Evolutionary conservation across 225 moss, liverwort and hornwort genomes (phyloP), one percentile per base, ranked within the genome.

Genomic region (Polytrichum formosum): DNA sequence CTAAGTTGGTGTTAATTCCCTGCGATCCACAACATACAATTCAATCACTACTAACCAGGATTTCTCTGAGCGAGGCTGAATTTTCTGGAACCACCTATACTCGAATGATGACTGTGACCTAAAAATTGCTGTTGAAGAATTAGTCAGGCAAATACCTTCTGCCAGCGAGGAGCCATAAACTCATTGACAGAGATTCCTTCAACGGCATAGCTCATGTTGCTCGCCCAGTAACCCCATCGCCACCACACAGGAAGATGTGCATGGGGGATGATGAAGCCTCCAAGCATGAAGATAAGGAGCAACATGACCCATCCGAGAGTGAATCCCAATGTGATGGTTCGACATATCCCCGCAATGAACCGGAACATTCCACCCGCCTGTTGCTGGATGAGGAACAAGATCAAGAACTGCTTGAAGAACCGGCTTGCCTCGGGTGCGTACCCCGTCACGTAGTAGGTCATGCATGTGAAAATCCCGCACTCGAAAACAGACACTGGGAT

Each of bases 161-260:
- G 67, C 93, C 96, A 96, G n/a, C 90, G 81, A 6, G 87, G 86
- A 35, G 89, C 89, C 9, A 81, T 76, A 72, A 80, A 90, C 61
- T 96, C 93, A 66, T 90, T 90, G 7, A 72, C 75, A 22, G 66
- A 19, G 5, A 91, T 73, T 6, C 70, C 60, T 35, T 87, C 85
- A 20, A 85, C 73, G 20, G 82, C 56, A 56, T 92, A 93, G 23
- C 84, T 70, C 46, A 91, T 54, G 22, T 94, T 94, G 23, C 81
- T 77, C 13, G 75, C 0, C 87, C 90, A 96, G 70, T 92, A 96
- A 2, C 74, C 93, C 96, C 93, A 96, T n/a, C 89, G 85, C 92
- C 93, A 93, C 90, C 90, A 96, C 21, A 71, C 70, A 17, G 77
- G 82, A 26, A 92, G 71, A 21, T 37, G 1, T 0, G 80, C 79